These are phyloP conservation scores for Ophiostoma piceae DNA, from an alignment of 2,329 filamentous ascomycete species.

Conservation along the genomic window DNA sequence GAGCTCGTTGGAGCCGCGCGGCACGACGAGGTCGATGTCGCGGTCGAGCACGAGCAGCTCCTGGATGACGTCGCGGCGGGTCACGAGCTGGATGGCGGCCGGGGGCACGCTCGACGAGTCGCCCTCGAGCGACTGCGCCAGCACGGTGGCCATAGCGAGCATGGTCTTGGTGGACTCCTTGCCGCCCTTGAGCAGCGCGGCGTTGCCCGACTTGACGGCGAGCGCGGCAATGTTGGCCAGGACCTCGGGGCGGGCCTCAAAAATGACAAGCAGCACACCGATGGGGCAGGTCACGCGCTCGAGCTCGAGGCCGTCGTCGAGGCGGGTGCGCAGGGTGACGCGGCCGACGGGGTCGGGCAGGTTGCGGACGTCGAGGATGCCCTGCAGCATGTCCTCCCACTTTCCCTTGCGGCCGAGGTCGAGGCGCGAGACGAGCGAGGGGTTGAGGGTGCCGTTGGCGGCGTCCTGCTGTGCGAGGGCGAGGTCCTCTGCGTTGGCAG, in stretches of 20 bases:
- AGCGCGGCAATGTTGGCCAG: constrained; percentile 97
- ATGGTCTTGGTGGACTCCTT: constrained; percentile 97
- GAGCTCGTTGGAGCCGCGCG: constrained; percentile 82
- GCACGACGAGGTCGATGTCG: constrained; percentile 92
- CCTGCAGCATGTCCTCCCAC: constrained; percentile 96
- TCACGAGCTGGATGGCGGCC: constrained; percentile 86
- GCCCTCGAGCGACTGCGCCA: constrained; percentile 79
- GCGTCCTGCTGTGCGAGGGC: constrained; percentile 63
- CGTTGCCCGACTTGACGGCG: constrained; percentile 94
- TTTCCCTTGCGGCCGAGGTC: constrained; percentile 84
- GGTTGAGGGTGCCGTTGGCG: constrained; percentile 67
- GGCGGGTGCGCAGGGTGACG: constrained; percentile 72
- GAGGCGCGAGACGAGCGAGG: constrained; percentile 79
- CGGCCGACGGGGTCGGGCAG: constrained; percentile 87
- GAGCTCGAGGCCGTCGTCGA: constrained; percentile 80
- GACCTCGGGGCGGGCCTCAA: constrained; percentile 94
- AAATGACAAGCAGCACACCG: constrained; percentile 95
- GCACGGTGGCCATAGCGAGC: constrained; percentile 77
- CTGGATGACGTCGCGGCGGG: constrained; percentile 83
- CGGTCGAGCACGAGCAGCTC: constrained; percentile 80
- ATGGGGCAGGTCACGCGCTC: constrained; percentile 92
- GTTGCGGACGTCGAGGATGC: constrained; percentile 79
- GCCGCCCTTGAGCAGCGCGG: constrained; percentile 92
- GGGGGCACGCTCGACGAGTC: constrained; percentile 80
- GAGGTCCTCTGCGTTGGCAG: constrained; percentile 81